Conservation (phyloP, 2,329 filamentous ascomycete genomes). For the Sporothrix brasiliensis region DNA sequence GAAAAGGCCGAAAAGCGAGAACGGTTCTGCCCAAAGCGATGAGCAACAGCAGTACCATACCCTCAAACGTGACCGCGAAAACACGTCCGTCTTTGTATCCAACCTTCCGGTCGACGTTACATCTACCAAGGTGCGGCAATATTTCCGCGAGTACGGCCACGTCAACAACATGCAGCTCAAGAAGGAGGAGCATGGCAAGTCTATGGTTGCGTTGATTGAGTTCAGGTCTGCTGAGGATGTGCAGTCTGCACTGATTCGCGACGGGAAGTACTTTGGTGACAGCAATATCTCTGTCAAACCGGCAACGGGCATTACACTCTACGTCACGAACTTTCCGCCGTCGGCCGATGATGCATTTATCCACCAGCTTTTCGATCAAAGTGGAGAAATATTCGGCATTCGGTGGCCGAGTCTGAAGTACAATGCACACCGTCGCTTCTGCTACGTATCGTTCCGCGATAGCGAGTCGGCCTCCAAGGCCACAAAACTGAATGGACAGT, state of each 20-base stretch:
- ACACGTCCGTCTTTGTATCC: conserved; percentile 79
- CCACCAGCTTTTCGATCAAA: conserved; percentile 68
- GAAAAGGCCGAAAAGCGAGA: conserved; percentile 68
- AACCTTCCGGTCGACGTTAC: conserved; percentile 72
- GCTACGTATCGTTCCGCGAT: conserved; percentile 87
- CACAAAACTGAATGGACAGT: conserved; percentile 69
- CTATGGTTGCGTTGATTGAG: conserved; percentile 76
- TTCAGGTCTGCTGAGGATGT: conserved; percentile 82
- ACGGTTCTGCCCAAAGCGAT: conserved; percentile 39
- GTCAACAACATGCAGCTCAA: conserved; percentile 76
- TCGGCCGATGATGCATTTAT: conserved; percentile 72
- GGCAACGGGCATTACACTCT: conserved; percentile 79
- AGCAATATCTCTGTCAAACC: conserved; percentile 72
- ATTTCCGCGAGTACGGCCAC: conserved; percentile 87
- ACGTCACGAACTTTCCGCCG: conserved; percentile 86
- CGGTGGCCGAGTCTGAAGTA: conserved; percentile 90
- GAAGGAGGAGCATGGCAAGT: conserved; percentile 61
- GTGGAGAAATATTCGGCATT: conserved; percentile 80
- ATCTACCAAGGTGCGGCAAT: conserved; percentile 76
- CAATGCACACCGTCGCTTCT: conserved; percentile 88
- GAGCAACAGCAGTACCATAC: conserved; percentile 38
- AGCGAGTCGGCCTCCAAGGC: conserved; percentile 70
- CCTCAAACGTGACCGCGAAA: conserved; percentile 82
- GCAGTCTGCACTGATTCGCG: conserved; percentile 74
- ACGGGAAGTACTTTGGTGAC: conserved; percentile 77